These are phyloP conservation scores for Blastomyces percursus DNA, from an alignment of 2,329 filamentous ascomycete genomes.

Conservation along the genomic window DNA sequence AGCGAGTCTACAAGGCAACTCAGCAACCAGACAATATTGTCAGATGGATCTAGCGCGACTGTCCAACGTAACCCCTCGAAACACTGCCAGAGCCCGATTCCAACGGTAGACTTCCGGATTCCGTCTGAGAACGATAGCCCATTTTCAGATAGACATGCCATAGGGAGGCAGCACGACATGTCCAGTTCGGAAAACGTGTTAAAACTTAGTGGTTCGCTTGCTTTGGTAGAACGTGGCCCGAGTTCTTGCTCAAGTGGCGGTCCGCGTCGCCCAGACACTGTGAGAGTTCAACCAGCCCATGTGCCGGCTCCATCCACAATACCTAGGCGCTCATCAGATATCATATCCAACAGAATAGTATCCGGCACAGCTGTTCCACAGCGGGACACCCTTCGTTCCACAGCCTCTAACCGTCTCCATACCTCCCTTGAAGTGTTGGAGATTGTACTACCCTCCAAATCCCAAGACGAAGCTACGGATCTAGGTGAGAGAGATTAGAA, in stretches of 20 bases:
- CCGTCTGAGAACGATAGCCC: slow-evolving; percentile 7
- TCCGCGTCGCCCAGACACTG: background rate
- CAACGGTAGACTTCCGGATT: slow-evolving; percentile 7
- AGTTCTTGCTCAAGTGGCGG: background rate
- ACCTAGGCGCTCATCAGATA: slow-evolving; percentile 16
- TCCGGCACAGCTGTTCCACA: slow-evolving; percentile 17
- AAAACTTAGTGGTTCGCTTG: background rate
- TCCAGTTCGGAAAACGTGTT: background rate
- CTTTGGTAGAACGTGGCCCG: background rate
- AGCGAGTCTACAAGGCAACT: slow-evolving; percentile 20
- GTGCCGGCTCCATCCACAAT: slow-evolving; percentile 10
- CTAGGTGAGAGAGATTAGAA: background rate
- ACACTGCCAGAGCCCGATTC: slow-evolving; percentile 13
- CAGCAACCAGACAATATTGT: slow-evolving; percentile 24
- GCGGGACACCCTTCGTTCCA: slow-evolving; percentile 12
- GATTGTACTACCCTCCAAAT: slow-evolving; percentile 3
- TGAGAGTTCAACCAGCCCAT: slow-evolving; percentile 9
- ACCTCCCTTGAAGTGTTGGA: slow-evolving; percentile 10
- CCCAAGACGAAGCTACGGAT: background rate
- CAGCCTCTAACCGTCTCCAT: slow-evolving; percentile 21
- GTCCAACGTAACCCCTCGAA: slow-evolving; percentile 27
- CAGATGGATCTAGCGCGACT: slow-evolving; percentile 24
- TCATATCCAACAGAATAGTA: slow-evolving; percentile 16
- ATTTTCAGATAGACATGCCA: slow-evolving; percentile 11
- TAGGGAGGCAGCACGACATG: background rate